Conservation (phyloP, 768 basidiomycete species). For the Leccinellum luteum region DNA sequence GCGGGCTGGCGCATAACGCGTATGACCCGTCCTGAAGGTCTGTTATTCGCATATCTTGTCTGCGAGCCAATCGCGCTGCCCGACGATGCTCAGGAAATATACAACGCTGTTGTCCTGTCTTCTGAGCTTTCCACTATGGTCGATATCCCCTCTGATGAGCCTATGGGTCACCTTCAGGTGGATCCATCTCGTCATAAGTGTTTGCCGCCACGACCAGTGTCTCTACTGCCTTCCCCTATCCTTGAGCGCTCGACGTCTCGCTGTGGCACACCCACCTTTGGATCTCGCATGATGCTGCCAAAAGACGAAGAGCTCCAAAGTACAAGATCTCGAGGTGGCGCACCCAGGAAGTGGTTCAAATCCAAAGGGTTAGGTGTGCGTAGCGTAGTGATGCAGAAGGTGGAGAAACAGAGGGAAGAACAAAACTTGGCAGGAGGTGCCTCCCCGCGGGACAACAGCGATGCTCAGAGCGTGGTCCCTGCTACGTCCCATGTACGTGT, state of each 20-base stretch:
- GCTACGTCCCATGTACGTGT: slow-evolving; percentile 22
- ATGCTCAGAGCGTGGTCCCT: slow-evolving; percentile 2
- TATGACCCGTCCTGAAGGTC: slow-evolving; percentile 56
- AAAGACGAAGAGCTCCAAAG: slow-evolving; percentile 25
- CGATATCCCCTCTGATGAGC: slow-evolving; percentile 9
- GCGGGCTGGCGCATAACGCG: slow-evolving; percentile 63
- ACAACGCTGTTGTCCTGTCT: slow-evolving; percentile 19
- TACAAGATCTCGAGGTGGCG: slow-evolving; percentile 10
- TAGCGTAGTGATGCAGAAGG: slow-evolving; percentile 19
- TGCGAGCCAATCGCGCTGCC: slow-evolving; percentile 62
- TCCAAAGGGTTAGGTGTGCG: slow-evolving; percentile 30
- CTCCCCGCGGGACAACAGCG: slow-evolving; percentile 1
- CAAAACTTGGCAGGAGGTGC: slow-evolving; percentile 2
- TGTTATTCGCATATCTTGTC: slow-evolving; percentile 68
- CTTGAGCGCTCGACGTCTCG: slow-evolving; percentile 48
- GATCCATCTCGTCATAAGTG: slow-evolving; percentile 8
- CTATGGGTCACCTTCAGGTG: not conserved
- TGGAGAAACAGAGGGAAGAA: slow-evolving; percentile 22
- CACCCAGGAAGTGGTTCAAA: slow-evolving; percentile 29
- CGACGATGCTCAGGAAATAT: slow-evolving; percentile 24
- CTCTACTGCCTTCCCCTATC: slow-evolving; percentile 24
- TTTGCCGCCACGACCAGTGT: slow-evolving; percentile 3
- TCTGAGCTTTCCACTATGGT: slow-evolving; percentile 17
- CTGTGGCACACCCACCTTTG: slow-evolving; percentile 63
- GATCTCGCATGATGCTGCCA: slow-evolving; percentile 41